phyloP scores from a whole-genome alignment of 495 filamentous ascomycete species.

The Chaetomium tenue region DNA sequence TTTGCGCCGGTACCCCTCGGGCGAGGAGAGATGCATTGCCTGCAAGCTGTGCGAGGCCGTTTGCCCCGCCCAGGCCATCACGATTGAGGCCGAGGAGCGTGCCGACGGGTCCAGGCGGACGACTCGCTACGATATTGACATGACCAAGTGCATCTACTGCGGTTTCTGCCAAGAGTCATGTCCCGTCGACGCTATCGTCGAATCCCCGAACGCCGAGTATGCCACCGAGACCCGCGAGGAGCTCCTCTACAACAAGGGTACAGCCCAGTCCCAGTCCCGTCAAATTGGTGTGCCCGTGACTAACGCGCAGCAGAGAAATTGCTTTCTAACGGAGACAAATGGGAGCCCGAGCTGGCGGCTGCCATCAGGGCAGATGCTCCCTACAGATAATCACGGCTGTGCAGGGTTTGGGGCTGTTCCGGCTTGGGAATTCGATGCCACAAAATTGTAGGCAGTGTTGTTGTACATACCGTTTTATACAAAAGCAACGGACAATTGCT shows the following conservation, averaged over 20 bases:
- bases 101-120: slow-evolving; percentile 91
- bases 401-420: slow-evolving; percentile 9
- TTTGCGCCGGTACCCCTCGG: slow-evolving; percentile 89
- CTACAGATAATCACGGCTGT: slow-evolving; percentile 62
- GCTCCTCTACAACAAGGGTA: slow-evolving; percentile 96
- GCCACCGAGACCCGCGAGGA: slow-evolving; percentile 97
- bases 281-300: background rate
- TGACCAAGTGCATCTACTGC: slow-evolving; percentile 99
- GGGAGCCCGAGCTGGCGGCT: slow-evolving; percentile 96
- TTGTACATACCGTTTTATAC: slow-evolving; percentile 29
- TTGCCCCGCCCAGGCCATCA: slow-evolving; percentile 95
- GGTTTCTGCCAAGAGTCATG: slow-evolving; percentile 99
- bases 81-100: slow-evolving; percentile 97
- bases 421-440: background rate
- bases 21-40: slow-evolving; percentile 97
- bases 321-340: slow-evolving; percentile 88
- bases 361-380: slow-evolving; percentile 83
- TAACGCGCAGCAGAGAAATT: slow-evolving; percentile 56
- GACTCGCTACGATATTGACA: slow-evolving; percentile 98
- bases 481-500: slow-evolving; percentile 1
- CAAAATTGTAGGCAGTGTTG: slow-evolving; percentile 36
- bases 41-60: slow-evolving; percentile 99
- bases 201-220: slow-evolving; percentile 95
- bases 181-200: slow-evolving; percentile 96
- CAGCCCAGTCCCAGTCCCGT: background rate